Evolutionary conservation across 169 alveolate species (phyloP).

Genomic region (Cryptosporidium sp.): DNA sequence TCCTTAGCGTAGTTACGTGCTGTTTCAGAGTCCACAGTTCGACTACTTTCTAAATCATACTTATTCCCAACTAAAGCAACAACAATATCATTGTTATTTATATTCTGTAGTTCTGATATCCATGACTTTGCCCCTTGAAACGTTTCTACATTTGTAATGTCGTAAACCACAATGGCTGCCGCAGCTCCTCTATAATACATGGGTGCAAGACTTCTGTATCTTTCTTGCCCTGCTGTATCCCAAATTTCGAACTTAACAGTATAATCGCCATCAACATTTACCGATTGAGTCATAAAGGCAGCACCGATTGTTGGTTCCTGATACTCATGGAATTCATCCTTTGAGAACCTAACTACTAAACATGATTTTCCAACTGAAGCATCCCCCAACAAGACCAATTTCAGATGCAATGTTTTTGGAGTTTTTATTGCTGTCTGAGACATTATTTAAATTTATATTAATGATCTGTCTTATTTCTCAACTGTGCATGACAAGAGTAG

Average conservation of each 20-base stretch:
- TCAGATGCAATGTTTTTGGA: constrained; percentile 81
- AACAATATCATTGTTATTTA: constrained; percentile 85
- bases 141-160: constrained; percentile 87
- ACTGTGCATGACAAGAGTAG: background rate
- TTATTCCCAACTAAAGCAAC: constrained; percentile 91
- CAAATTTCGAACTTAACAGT: constrained; percentile 88
- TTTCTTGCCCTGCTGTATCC: constrained; percentile 91
- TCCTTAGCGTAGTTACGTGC: constrained; percentile 89
- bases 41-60: constrained; percentile 86
- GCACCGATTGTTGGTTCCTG: constrained; percentile 94
- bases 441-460: constrained; percentile 9
- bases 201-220: constrained; percentile 89
- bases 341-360: constrained; percentile 87
- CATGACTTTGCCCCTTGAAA: constrained; percentile 90
- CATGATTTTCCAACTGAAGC: constrained; percentile 94
- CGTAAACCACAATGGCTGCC: constrained; percentile 93
- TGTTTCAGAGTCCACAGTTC: constrained; percentile 88
- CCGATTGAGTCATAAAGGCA: constrained; percentile 90
- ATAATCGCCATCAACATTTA: constrained; percentile 81
- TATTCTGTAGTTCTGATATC: constrained; percentile 88
- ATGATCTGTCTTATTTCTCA: background rate
- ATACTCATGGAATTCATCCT: constrained; percentile 87
- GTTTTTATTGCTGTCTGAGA: constrained; percentile 60
- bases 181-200: constrained; percentile 93
- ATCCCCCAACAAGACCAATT: constrained; percentile 91